Percentiles rank a stretch among this genome's conserved stretches.
phyloP scores from a whole-genome alignment of 306 rosid genomes.

The Delonix regia region DNA sequence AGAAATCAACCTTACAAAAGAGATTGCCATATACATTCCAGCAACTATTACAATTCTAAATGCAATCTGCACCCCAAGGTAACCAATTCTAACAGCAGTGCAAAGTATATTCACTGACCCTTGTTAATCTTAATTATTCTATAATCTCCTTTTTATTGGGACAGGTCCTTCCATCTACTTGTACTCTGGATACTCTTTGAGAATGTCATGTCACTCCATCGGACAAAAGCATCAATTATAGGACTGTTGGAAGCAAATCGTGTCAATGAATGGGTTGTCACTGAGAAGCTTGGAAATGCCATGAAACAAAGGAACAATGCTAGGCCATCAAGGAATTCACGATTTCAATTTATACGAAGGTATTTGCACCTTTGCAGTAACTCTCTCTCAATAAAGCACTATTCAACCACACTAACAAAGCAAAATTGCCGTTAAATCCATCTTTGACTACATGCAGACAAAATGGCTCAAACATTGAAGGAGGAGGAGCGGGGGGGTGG shows the following conservation, averaged over 20 bases:
- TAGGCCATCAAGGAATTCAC: conserved; percentile 34
- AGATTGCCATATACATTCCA: conserved; percentile 55
- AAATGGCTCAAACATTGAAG: conserved; percentile 9
- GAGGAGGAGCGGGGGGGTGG: not conserved
- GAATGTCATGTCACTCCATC: conserved; percentile 67
- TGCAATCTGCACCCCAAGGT: conserved; percentile 62
- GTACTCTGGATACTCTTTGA: conserved; percentile 66
- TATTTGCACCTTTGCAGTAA: conserved; percentile 23
- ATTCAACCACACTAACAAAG: conserved; percentile 22
- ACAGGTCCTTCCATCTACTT: conserved; percentile 56
- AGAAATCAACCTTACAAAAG: conserved; percentile 51
- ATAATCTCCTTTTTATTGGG: conserved; percentile 24
- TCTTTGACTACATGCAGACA: conserved; percentile 9
- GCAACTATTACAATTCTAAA: conserved; percentile 63
- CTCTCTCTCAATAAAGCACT: conserved; percentile 27
- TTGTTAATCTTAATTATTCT: conserved; percentile 18
- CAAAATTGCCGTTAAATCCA: conserved; percentile 11
- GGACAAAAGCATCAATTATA: conserved; percentile 60
- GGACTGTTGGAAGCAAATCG: conserved; percentile 60
- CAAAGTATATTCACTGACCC: conserved; percentile 23
- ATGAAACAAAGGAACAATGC: conserved; percentile 49
- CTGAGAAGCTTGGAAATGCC: conserved; percentile 60
- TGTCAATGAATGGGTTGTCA: conserved; percentile 66
- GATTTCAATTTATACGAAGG: conserved; percentile 45
- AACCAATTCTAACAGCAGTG: conserved; percentile 31